Percentiles rank a stretch among this genome's conserved stretches.
Conservation (phyloP, 306 rosid species). For the Mucuna pruriens region DNA sequence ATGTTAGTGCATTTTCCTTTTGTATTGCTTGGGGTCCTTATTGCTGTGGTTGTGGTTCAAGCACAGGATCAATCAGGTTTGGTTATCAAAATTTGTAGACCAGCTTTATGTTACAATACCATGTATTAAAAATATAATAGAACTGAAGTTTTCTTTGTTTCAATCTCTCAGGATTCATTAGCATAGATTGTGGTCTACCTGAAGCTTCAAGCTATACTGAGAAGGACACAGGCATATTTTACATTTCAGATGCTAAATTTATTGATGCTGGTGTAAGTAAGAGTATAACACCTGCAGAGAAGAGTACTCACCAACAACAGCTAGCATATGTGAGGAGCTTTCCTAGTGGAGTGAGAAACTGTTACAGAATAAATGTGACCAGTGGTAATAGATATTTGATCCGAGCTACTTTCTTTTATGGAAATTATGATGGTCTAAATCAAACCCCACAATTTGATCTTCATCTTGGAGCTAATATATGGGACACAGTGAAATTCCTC, state of each 20-base stretch:
- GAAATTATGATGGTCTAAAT: constrained; percentile 51
- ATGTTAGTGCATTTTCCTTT: constrained; percentile 11
- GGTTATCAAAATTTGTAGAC: background rate
- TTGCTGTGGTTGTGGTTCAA: constrained; percentile 35
- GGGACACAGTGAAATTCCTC: constrained; percentile 43
- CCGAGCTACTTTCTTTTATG: constrained; percentile 48
- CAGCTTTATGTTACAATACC: background rate
- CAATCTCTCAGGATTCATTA: constrained; percentile 54
- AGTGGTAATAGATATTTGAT: constrained; percentile 47
- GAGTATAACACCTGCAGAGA: constrained; percentile 13
- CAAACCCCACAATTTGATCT: constrained; percentile 53
- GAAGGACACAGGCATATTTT: constrained; percentile 35
- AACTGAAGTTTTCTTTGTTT: background rate
- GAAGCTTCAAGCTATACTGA: constrained; percentile 37
- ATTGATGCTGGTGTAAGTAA: constrained; percentile 41
- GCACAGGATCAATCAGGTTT: constrained; percentile 60
- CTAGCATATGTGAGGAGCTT: constrained; percentile 49
- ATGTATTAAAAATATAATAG: background rate
- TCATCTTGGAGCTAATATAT: constrained; percentile 48
- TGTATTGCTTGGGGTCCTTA: constrained; percentile 30
- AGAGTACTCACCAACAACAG: constrained; percentile 26
- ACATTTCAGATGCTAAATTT: constrained; percentile 57
- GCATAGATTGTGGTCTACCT: constrained; percentile 61
- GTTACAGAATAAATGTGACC: constrained; percentile 53
- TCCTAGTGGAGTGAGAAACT: constrained; percentile 61